Evolutionary conservation across 2,329 filamentous ascomycete genomes (phyloP).

Genomic region (Dothistroma pini): DNA sequence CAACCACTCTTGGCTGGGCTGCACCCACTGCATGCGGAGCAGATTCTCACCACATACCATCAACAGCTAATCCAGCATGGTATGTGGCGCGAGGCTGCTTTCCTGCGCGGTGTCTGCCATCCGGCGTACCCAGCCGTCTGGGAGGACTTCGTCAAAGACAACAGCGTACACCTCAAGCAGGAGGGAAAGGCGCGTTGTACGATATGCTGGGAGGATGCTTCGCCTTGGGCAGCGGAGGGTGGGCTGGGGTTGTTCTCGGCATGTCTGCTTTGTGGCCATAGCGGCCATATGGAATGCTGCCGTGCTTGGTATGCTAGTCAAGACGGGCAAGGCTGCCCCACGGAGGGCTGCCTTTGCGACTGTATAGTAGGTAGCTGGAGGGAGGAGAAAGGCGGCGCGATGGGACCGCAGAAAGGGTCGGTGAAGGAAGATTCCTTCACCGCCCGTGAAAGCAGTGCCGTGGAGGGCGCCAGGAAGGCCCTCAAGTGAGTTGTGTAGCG

Average conservation of each 20-base stretch:
- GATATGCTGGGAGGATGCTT: slow-evolving; percentile 38
- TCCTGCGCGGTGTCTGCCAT: slow-evolving; percentile 54
- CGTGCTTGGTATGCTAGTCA: slow-evolving; percentile 53
- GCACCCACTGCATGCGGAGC: slow-evolving; percentile 52
- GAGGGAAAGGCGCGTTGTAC: slow-evolving; percentile 54
- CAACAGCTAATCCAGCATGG: slow-evolving; percentile 48
- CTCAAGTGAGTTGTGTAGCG: neutral
- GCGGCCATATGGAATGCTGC: slow-evolving; percentile 57
- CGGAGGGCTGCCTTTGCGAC: slow-evolving; percentile 57
- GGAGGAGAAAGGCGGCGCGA: slow-evolving; percentile 15
- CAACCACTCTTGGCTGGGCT: slow-evolving; percentile 44
- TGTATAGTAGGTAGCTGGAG: slow-evolving; percentile 37
- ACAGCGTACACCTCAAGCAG: slow-evolving; percentile 47
- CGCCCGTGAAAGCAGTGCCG: slow-evolving; percentile 43
- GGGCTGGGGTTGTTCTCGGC: slow-evolving; percentile 34
- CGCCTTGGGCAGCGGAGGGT: neutral
- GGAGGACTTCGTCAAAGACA: slow-evolving; percentile 54
- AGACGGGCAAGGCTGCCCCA: slow-evolving; percentile 55
- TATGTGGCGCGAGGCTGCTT: slow-evolving; percentile 52
- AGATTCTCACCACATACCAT: slow-evolving; percentile 56
- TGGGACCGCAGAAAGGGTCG: slow-evolving; percentile 35
- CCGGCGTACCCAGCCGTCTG: slow-evolving; percentile 55
- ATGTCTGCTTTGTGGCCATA: slow-evolving; percentile 60
- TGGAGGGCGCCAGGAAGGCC: slow-evolving; percentile 35
- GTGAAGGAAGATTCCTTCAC: slow-evolving; percentile 41